Conservation (phyloP, 768 basidiomycete species). For the Leccinum sublutescens region DNA sequence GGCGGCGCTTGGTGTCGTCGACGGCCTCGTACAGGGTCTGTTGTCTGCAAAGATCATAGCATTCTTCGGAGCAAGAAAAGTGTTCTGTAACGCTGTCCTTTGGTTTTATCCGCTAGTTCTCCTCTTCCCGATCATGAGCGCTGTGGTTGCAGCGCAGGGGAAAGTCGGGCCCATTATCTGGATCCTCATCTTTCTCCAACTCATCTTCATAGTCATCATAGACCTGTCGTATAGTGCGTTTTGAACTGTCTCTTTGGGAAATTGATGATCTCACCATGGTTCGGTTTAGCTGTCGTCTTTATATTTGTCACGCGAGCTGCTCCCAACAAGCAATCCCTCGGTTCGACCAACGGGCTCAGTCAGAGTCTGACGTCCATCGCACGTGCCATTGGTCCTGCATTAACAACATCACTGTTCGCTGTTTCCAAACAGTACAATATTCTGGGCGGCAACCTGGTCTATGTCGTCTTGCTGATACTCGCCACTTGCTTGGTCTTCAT, state of each 20-base stretch:
- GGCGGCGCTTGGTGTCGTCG: slow-evolving; percentile 35
- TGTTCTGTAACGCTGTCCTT: slow-evolving; percentile 40
- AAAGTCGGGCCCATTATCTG: slow-evolving; percentile 38
- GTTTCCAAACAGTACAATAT: slow-evolving; percentile 47
- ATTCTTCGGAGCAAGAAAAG: slow-evolving; percentile 38
- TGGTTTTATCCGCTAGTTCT: slow-evolving; percentile 39
- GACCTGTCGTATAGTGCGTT: slow-evolving; percentile 44
- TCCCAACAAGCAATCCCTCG: slow-evolving; percentile 51
- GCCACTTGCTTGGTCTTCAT: slow-evolving; percentile 21
- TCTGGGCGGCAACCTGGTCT: slow-evolving; percentile 51
- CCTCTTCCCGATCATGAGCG: slow-evolving; percentile 46
- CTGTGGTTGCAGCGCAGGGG: slow-evolving; percentile 32
- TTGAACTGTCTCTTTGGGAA: neutral
- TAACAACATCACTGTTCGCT: slow-evolving; percentile 53
- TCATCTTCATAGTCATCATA: slow-evolving; percentile 31
- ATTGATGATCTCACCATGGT: slow-evolving; percentile 1
- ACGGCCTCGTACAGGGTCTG: slow-evolving; percentile 41
- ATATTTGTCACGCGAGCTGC: slow-evolving; percentile 53
- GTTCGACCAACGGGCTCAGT: slow-evolving; percentile 56
- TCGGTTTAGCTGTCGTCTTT: slow-evolving; percentile 43
- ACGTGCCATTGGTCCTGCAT: slow-evolving; percentile 48
- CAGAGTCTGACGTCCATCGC: slow-evolving; percentile 47
- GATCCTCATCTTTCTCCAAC: slow-evolving; percentile 32
- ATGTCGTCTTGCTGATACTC: slow-evolving; percentile 40
- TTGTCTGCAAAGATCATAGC: slow-evolving; percentile 42